Evolutionary conservation across 768 basidiomycete genomes (phyloP).

Genomic region (Trametes punicea): DNA sequence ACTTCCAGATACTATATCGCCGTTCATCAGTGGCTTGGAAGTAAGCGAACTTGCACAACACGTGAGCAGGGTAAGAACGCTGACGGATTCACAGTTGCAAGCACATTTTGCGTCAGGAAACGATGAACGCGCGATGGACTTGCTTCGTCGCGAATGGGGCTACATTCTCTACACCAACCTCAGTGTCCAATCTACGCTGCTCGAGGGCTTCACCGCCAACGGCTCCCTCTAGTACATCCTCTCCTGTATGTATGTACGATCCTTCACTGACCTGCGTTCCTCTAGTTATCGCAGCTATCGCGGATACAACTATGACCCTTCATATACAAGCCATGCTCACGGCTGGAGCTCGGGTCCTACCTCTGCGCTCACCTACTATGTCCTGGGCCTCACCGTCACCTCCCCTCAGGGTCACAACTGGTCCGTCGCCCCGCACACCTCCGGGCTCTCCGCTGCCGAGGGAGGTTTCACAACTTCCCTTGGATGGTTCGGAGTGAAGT

Average conservation of each 20-base stretch:
- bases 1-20: constrained; percentile 55
- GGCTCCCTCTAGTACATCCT: constrained; percentile 47
- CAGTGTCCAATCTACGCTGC: constrained; percentile 52
- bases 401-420: constrained; percentile 46
- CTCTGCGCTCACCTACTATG: constrained; percentile 53
- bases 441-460: constrained; percentile 39
- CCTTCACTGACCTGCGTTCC: background rate
- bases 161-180: constrained; percentile 56
- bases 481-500: constrained; percentile 49
- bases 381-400: constrained; percentile 51
- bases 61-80: background rate
- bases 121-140: constrained; percentile 48
- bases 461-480: constrained; percentile 53
- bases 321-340: constrained; percentile 59
- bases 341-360: constrained; percentile 61
- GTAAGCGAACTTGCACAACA: constrained; percentile 28
- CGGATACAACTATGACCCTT: constrained; percentile 55
- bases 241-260: background rate
- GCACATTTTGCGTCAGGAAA: constrained; percentile 56
- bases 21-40: constrained; percentile 58
- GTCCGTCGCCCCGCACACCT: constrained; percentile 45
- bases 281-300: constrained; percentile 46
- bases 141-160: constrained; percentile 54
- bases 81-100: constrained; percentile 39
- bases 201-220: constrained; percentile 58